Evolutionary conservation across 164 flowering plant species (phyloP), one percentile per base, ranked within the genome.

Genomic region (Malania oleifera): DNA sequence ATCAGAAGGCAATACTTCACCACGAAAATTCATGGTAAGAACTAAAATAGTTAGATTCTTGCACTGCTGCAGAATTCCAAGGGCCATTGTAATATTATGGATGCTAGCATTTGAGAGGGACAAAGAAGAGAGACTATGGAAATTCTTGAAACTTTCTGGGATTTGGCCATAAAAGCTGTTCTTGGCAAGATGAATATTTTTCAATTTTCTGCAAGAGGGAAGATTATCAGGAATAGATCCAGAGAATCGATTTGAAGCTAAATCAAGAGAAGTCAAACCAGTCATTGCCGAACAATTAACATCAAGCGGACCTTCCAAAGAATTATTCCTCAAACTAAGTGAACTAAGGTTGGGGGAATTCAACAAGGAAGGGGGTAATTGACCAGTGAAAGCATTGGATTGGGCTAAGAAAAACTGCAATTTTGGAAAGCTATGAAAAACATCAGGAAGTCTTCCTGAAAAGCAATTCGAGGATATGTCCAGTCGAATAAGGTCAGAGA

Each of bases 311-410:
- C 86, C 89, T 27, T 10, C 37, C 43, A 86, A 35, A 0, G 86
- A 79, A 64, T 87, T 87, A 63, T 83, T 83, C 57, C 84, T 75
- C 72, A 85, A 45, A 57, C 62, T 67, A 29, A 87, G 78, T 35
- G 58, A 39, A 38, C 17, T 24, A n/a, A 87, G 58, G 0, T 74
- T 56, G 0, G 73, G 71, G 0, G 82, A 85, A 60, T 75, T 83
- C 9, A 76, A 52, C 63, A 87, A 61, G 0, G 91, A 77, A 0
- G 2, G 4, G 3, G 96, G 96, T 19, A 87, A 65, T 7, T 0
- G 20, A 18, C 86, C 89, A 10, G 7, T 19, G 57, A 87, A 82
- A 0, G 26, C 22, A 60, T 85, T 87, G 0, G 87, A 73, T 35
- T 75, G 60, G 22, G 79, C 83, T 7, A 71, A 34, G 23, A 87